These are phyloP conservation scores for Chaetomium cochliodes DNA, from an alignment of 495 filamentous ascomycete genomes.

Conservation along the genomic window DNA sequence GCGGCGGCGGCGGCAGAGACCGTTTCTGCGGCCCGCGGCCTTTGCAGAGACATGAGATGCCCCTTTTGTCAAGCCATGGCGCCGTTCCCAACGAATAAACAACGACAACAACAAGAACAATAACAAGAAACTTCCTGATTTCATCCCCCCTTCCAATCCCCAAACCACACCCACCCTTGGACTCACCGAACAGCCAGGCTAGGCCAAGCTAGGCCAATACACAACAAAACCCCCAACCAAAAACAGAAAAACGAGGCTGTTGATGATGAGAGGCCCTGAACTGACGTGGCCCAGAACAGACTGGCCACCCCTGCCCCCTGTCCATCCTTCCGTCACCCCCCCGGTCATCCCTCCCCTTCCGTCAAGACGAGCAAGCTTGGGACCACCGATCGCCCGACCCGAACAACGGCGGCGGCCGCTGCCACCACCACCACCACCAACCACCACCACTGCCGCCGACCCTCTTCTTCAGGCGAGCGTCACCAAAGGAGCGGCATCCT, in stretches of 20 bases:
- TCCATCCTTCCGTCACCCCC: too few relatives aligned
- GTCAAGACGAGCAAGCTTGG: too few relatives aligned
- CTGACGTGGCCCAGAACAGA: neutral
- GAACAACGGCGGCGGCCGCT: too few relatives aligned
- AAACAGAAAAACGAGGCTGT: neutral
- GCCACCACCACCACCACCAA: too few relatives aligned
- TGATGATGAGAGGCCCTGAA: neutral
- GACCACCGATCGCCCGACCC: too few relatives aligned
- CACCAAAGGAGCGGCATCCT: too few relatives aligned
- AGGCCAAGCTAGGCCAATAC: neutral
- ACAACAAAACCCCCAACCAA: too few relatives aligned
- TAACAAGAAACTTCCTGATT: neutral
- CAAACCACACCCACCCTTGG: too few relatives aligned
- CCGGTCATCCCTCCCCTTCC: too few relatives aligned
- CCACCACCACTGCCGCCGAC: too few relatives aligned
- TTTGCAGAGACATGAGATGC: neutral
- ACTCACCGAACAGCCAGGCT: neutral
- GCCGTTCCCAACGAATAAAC: neutral
- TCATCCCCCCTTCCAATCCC: neutral
- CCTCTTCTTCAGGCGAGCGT: too few relatives aligned
- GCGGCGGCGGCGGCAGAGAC: neutral
- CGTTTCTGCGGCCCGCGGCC: slow-evolving; percentile 1
- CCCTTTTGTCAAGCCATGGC: neutral
- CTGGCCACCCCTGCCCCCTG: neutral
- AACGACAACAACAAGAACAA: neutral